Conservation (phyloP, 345 rosid genomes). For the Durio zibethinus region DNA sequence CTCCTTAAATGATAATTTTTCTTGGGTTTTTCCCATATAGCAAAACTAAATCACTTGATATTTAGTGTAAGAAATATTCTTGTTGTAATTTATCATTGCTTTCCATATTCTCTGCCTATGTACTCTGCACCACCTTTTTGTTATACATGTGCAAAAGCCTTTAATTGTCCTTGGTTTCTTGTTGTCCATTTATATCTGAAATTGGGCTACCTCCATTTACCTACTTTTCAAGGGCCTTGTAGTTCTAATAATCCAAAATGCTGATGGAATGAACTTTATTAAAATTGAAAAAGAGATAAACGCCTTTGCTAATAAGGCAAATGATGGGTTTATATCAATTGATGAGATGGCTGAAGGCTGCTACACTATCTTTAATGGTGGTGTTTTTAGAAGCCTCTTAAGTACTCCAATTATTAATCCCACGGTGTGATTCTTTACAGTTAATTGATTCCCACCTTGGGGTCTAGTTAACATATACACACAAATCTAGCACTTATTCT, state of each 20-base stretch:
- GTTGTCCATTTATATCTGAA: not conserved
- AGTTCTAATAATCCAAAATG: constrained; percentile 72
- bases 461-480: too few relatives aligned
- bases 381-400: constrained; percentile 91
- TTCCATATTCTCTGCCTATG: not conserved
- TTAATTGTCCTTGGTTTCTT: not conserved
- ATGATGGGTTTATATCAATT: constrained; percentile 81
- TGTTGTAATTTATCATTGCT: not conserved
- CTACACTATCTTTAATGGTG: constrained; percentile 75
- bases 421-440: constrained; percentile 49
- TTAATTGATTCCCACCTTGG: not conserved
- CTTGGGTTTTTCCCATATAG: not conserved
- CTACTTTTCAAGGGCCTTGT: constrained; percentile 64
- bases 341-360: constrained; percentile 99
- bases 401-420: constrained; percentile 99
- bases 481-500: not conserved
- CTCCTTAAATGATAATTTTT: not conserved
- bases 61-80: not conserved
- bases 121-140: not conserved
- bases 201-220: not conserved
- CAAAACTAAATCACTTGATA: too few relatives aligned
- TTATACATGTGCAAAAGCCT: not conserved
- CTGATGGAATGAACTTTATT: constrained; percentile 73
- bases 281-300: constrained; percentile 88
- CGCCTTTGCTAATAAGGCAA: constrained; percentile 86